Conservation (phyloP, 768 basidiomycete species). For the Amanita phalloides region DNA sequence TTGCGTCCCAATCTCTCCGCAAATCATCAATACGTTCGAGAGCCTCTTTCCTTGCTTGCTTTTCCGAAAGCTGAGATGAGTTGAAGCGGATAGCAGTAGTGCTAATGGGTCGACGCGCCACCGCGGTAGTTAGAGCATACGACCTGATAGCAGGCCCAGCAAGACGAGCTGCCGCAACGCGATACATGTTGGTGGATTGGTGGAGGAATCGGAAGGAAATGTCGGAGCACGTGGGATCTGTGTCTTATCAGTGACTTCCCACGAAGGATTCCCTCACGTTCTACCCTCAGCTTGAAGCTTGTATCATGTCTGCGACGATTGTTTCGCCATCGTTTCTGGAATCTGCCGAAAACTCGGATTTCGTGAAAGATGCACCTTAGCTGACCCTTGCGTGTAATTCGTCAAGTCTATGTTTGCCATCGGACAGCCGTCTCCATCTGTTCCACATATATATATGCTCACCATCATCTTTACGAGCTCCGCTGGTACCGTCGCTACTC, state of each 20-base stretch:
- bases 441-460: too few relatives aligned
- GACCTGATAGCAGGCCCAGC: conserved; percentile 10
- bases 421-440: too few relatives aligned
- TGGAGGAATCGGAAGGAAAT: too few relatives aligned
- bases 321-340: too few relatives aligned
- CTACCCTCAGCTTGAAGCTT: too few relatives aligned
- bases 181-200: conserved; percentile 14
- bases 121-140: not conserved
- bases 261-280: not conserved
- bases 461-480: conserved; percentile 22
- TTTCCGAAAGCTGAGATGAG: conserved; percentile 20
- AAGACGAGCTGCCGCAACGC: conserved; percentile 16
- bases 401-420: too few relatives aligned
- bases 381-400: too few relatives aligned
- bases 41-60: conserved; percentile 19
- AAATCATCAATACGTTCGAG: conserved; percentile 26
- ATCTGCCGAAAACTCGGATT: too few relatives aligned
- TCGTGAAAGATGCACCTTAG: too few relatives aligned
- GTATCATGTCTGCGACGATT: too few relatives aligned
- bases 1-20: conserved; percentile 70
- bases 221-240: not conserved
- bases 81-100: conserved; percentile 17
- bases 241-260: not conserved
- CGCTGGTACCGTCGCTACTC: conserved; percentile 34
- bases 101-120: not conserved